These are phyloP conservation scores for Coemansia sp. DNA, from an alignment of 192 early-diverging fungal genomes.

Conservation along the genomic window DNA sequence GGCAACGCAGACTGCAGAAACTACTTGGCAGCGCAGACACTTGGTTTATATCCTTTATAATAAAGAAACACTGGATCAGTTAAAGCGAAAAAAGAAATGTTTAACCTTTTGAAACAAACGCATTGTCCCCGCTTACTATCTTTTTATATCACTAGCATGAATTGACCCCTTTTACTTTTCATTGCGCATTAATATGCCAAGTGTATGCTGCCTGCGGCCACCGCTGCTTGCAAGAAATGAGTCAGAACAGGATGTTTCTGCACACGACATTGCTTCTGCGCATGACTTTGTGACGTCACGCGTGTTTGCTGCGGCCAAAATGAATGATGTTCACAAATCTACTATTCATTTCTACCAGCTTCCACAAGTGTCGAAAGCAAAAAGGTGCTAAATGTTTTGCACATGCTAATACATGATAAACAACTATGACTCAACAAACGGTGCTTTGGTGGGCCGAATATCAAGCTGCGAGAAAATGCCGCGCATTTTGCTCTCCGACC, in stretches of 20 bases:
- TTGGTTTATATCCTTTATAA: too few relatives aligned
- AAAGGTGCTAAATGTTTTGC: too few relatives aligned
- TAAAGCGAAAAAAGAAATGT: background rate
- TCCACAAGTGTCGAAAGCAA: background rate
- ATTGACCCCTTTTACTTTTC: background rate
- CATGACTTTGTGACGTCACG: constrained; percentile 4
- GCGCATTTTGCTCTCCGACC: constrained; percentile 51
- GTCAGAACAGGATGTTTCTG: too few relatives aligned
- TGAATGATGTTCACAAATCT: too few relatives aligned
- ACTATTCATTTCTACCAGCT: too few relatives aligned
- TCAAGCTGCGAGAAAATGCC: constrained; percentile 22
- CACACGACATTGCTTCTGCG: background rate
- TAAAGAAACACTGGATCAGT: background rate
- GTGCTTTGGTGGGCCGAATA: constrained; percentile 5
- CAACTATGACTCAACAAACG: constrained; percentile 12
- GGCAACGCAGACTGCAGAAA: too few relatives aligned
- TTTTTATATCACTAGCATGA: background rate
- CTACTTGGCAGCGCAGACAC: too few relatives aligned
- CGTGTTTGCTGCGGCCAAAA: background rate
- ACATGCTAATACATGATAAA: background rate
- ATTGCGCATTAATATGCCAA: background rate
- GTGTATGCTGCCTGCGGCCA: constrained; percentile 4
- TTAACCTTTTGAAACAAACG: background rate
- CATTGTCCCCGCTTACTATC: background rate
- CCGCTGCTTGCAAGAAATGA: background rate